These are phyloP conservation scores for Cordyceps pruinosa DNA, from an alignment of 2,329 filamentous ascomycete genomes.

Conservation along the genomic window DNA sequence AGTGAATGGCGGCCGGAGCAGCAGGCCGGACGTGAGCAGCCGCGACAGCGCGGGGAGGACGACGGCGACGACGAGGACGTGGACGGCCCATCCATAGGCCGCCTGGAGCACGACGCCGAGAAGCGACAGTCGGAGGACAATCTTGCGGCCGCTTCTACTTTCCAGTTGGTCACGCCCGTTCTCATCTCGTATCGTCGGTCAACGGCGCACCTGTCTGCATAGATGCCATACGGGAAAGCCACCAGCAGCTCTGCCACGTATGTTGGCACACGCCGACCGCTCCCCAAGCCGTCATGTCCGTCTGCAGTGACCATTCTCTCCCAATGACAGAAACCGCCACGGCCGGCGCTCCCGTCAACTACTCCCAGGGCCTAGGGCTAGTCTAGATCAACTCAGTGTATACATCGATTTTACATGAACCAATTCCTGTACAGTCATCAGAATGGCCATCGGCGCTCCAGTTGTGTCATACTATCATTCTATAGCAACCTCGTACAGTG, in stretches of 20 bases:
- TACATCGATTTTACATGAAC: no score
- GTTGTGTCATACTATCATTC: no score
- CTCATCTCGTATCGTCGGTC: no score
- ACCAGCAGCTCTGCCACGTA: neutral
- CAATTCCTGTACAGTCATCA: no score
- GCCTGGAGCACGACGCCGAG: neutral
- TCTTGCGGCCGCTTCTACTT: slow-evolving; percentile 3
- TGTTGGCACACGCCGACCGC: no score
- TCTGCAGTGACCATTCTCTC: no score
- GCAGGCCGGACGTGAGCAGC: slow-evolving; percentile 4
- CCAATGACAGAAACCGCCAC: no score
- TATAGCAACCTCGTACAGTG: neutral
- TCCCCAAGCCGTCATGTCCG: no score
- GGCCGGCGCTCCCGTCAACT: no score
- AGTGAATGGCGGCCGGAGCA: slow-evolving; percentile 8
- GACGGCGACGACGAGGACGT: slow-evolving; percentile 15
- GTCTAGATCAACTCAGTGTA: no score
- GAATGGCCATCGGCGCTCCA: no score
- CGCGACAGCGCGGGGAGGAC: slow-evolving; percentile 16
- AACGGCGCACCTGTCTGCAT: neutral
- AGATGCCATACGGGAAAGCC: neutral
- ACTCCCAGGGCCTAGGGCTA: no score
- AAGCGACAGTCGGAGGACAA: slow-evolving; percentile 6
- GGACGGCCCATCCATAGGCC: slow-evolving; percentile 10
- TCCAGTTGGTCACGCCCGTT: neutral